Evolutionary conservation across 306 rosid genomes (phyloP), one percentile per base, ranked within the genome.

Genomic region (Lathyrus oleraceus): DNA sequence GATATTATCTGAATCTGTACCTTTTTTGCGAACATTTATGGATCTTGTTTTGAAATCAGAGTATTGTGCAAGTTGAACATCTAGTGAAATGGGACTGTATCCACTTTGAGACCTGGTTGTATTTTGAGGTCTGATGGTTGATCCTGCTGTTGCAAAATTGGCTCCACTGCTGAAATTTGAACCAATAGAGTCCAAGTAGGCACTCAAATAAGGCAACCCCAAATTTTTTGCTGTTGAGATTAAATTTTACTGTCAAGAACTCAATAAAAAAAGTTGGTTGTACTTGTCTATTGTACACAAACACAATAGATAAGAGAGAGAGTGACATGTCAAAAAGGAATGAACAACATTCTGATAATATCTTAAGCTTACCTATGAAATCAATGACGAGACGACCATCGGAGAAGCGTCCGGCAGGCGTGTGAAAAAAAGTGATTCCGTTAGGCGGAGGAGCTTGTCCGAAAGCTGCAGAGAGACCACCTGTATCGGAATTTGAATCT

Each of bases 121-220:
- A 71, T 91, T 91, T 6, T 83, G 96, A 17, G 88, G 88, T 52
- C 91, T 77, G 10, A 91, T 32, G 30, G 91, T 88, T 39, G 96
- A 88, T 5, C 96, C 96, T 0, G 92, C 91, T 0, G 96, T 89
- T 1, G 96, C 97, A n/a, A 91, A 91, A 59, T 91, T 91, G 11
- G 86, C 97, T 14, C 92, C 96, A 10, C 78, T 77, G 3, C 58
- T 81, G 74, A 87, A 91, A 56, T 89, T 91, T 58, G 87, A 86
- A 16, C 96, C 96, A 21, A 91, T 69, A 0, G 96, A 83, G 72
- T 91, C 88, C 39, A 91, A 83, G 73, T 84, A 87, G 3, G 97
- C 96, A 20, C 86, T 85, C 20, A 87, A 73, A 72, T 72, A 81
- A 42, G 86, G 86, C 14, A 91, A 63, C 9, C 80, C 90, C 17